A percentile compares a stretch with the other conserved stretches of the same genome.
Conservation (phyloP, 2,329 filamentous ascomycete species). For the Sarocladiaceae sp. region DNA sequence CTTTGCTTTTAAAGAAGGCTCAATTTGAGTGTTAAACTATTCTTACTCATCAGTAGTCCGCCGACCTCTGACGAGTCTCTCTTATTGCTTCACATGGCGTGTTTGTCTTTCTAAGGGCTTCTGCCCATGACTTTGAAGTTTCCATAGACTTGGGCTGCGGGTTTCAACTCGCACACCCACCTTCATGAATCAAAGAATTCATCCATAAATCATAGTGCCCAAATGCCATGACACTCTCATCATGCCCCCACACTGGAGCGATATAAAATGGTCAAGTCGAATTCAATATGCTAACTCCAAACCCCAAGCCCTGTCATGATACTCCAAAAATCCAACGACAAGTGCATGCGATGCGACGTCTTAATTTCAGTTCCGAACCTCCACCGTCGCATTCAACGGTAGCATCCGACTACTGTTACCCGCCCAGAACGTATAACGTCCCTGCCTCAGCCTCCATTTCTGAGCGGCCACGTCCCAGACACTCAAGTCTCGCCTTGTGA, state of each 20-base stretch:
- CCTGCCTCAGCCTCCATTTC: slow-evolving; percentile 46
- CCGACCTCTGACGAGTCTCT: not conserved
- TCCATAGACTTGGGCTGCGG: slow-evolving; percentile 2
- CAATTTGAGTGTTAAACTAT: not conserved
- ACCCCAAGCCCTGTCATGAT: too few relatives aligned
- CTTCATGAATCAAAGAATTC: slow-evolving; percentile 6
- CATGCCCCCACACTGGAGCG: too few relatives aligned
- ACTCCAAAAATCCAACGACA: not conserved
- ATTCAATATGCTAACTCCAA: too few relatives aligned
- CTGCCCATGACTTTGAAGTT: not conserved
- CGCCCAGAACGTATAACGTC: slow-evolving; percentile 18
- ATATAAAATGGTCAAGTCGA: too few relatives aligned
- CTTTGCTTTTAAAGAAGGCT: slow-evolving; percentile 4
- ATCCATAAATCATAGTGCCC: not conserved
- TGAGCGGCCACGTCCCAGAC: slow-evolving; percentile 57
- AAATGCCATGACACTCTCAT: too few relatives aligned
- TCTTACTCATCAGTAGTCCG: not conserved
- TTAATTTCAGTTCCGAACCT: not conserved
- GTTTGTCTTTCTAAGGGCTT: not conserved
- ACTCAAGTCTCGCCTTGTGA: slow-evolving; percentile 58
- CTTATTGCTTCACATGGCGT: not conserved
- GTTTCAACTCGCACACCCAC: not conserved
- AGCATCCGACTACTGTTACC: slow-evolving; percentile 12
- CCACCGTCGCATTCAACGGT: slow-evolving; percentile 1
- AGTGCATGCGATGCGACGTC: not conserved